Conservation (phyloP, 345 rosid species). For the Eucalyptus curtisii region DNA sequence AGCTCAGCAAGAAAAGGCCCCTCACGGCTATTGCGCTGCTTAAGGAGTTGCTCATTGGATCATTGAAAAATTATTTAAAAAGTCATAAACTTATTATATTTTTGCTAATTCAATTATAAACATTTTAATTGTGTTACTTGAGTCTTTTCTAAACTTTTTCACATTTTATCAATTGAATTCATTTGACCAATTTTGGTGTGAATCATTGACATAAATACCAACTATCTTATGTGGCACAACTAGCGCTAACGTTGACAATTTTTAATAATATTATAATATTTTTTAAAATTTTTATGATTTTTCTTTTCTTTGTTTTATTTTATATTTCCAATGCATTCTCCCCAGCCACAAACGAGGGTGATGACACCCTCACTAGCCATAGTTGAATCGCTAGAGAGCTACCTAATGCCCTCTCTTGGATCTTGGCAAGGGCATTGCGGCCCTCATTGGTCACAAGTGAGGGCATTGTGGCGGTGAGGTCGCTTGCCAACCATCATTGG, state of each 20-base stretch:
- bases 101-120: neutral
- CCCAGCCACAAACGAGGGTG: accelerated
- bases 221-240: accelerated
- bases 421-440: neutral
- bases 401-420: neutral
- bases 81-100: accelerated
- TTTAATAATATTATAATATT: too few species aligned
- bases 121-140: too few species aligned
- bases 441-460: neutral
- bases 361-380: neutral
- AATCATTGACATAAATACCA: accelerated
- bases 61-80: too few species aligned
- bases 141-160: too few species aligned
- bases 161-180: too few species aligned
- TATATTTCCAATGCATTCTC: neutral
- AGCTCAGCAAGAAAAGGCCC: neutral
- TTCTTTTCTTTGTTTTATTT: too few species aligned
- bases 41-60: neutral
- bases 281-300: too few species aligned
- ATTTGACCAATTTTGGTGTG: accelerated
- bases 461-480: neutral
- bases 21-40: too few species aligned
- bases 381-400: neutral
- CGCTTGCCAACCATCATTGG: neutral
- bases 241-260: accelerated